Evolutionary conservation across 2,329 filamentous ascomycete genomes (phyloP).

Genomic region (Epichloe brachyelytri): DNA sequence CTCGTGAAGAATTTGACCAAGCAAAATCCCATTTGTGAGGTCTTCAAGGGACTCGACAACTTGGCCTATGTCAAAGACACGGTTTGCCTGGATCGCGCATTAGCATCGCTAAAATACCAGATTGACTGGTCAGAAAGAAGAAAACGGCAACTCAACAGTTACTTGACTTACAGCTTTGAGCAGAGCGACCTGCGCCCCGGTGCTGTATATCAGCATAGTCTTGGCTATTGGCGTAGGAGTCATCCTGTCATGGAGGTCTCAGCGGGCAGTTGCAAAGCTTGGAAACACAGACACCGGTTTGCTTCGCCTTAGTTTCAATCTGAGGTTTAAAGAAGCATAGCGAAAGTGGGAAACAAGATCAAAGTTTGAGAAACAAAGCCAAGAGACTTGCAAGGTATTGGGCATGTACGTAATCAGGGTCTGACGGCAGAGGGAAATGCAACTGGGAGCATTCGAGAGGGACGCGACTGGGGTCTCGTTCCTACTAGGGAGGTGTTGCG

Average conservation of each 20-base stretch:
- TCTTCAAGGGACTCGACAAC: slow-evolving; percentile 37
- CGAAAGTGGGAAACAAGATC: not conserved
- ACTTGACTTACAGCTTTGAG: slow-evolving; percentile 37
- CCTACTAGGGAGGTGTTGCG: too few relatives aligned
- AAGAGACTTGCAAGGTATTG: not conserved
- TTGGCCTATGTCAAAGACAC: slow-evolving; percentile 31
- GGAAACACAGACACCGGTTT: not conserved
- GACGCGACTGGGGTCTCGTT: too few relatives aligned
- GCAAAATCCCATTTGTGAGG: slow-evolving; percentile 39
- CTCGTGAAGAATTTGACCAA: slow-evolving; percentile 44
- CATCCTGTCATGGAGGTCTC: not conserved
- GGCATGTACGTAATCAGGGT: not conserved
- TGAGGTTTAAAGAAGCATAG: not conserved
- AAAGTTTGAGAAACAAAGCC: not conserved
- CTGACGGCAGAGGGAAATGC: not conserved
- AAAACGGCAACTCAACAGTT: slow-evolving; percentile 1
- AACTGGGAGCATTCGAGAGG: not conserved
- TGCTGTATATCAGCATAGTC: slow-evolving; percentile 25
- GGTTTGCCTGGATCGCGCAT: slow-evolving; percentile 16
- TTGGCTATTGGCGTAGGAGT: not conserved
- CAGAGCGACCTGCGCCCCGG: slow-evolving; percentile 38
- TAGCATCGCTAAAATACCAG: slow-evolving; percentile 3
- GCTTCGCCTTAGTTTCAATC: not conserved
- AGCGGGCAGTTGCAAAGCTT: not conserved
- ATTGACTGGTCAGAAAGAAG: not conserved